Conservation (phyloP, 768 basidiomycete species). For the Boletus bicolor region DNA sequence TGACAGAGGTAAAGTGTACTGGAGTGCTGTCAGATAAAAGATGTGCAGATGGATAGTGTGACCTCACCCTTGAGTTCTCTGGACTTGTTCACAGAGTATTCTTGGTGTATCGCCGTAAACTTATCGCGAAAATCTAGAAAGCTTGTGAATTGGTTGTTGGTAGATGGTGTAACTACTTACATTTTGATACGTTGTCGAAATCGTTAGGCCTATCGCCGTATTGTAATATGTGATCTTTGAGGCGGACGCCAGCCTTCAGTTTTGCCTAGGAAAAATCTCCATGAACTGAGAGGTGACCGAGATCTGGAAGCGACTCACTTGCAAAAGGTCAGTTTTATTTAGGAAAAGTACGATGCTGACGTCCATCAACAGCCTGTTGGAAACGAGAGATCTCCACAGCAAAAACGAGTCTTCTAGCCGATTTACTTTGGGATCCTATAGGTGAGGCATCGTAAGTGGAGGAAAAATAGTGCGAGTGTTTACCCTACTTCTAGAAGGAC, state of each 20-base stretch:
- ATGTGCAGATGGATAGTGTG: not conserved
- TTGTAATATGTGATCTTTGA: conserved; percentile 64
- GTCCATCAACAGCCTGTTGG: conserved; percentile 67
- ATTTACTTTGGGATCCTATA: conserved; percentile 69
- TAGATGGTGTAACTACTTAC: conserved; percentile 39
- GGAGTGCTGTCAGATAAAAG: conserved; percentile 9
- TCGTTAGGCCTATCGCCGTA: conserved; percentile 80
- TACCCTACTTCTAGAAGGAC: conserved; percentile 66
- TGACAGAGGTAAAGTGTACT: conserved; percentile 82
- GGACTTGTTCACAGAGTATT: conserved; percentile 63
- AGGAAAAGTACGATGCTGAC: conserved; percentile 81
- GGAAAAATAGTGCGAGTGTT: conserved; percentile 4
- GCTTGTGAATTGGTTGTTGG: not conserved
- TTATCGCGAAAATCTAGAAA: conserved; percentile 67
- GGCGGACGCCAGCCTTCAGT: conserved; percentile 69
- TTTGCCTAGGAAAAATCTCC: conserved; percentile 48
- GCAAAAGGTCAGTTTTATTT: conserved; percentile 77
- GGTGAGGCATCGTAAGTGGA: not conserved
- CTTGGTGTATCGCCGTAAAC: conserved; percentile 67
- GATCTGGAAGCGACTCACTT: conserved; percentile 38
- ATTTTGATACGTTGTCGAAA: conserved; percentile 71
- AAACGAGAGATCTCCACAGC: conserved; percentile 69
- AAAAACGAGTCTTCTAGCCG: conserved; percentile 76
- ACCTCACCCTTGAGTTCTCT: conserved; percentile 70
- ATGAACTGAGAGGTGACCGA: not conserved